Evolutionary conservation across 1,284 basidiomycete species (phyloP).

Genomic region (Schizophyllum commune): DNA sequence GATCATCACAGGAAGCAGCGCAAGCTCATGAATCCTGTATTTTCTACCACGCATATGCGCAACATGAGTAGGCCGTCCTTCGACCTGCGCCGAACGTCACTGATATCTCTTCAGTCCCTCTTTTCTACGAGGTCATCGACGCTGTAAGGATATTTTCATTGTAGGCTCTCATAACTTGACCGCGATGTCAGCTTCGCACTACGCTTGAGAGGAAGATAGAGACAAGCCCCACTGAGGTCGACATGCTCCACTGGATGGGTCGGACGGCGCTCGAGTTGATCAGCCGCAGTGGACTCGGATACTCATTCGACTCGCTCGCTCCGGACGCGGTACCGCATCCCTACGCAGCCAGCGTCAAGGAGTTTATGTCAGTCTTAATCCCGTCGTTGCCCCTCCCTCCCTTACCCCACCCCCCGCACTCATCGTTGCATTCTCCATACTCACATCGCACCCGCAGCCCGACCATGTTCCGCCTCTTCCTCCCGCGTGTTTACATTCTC

Average conservation of each 20-base stretch:
- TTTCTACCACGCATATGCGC: conserved; percentile 12
- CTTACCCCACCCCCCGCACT: no score
- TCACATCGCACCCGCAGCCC: neutral
- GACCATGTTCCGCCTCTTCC: conserved; percentile 14
- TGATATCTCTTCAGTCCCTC: neutral
- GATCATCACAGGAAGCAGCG: conserved; percentile 35
- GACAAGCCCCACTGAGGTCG: conserved; percentile 17
- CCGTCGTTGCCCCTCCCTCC: no score
- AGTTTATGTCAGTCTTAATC: conserved; percentile 11
- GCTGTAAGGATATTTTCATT: neutral
- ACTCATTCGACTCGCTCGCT: conserved; percentile 30
- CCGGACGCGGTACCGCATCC: conserved; percentile 17
- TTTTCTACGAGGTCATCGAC: neutral
- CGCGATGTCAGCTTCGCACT: neutral
- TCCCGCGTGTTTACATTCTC: conserved; percentile 8
- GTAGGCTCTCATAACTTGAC: neutral
- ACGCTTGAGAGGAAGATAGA: conserved; percentile 1
- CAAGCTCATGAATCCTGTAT: conserved; percentile 41
- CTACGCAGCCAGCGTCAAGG: conserved; percentile 23
- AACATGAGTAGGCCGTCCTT: neutral
- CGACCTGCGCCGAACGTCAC: neutral
- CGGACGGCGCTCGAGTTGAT: conserved; percentile 28
- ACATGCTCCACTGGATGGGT: conserved; percentile 33
- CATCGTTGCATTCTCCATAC: no score
- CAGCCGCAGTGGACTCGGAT: conserved; percentile 23